Evolutionary conservation across 2,329 filamentous ascomycete species (phyloP), one percentile per base, ranked within the genome.

Genomic region (Didymella arachidicola): DNA sequence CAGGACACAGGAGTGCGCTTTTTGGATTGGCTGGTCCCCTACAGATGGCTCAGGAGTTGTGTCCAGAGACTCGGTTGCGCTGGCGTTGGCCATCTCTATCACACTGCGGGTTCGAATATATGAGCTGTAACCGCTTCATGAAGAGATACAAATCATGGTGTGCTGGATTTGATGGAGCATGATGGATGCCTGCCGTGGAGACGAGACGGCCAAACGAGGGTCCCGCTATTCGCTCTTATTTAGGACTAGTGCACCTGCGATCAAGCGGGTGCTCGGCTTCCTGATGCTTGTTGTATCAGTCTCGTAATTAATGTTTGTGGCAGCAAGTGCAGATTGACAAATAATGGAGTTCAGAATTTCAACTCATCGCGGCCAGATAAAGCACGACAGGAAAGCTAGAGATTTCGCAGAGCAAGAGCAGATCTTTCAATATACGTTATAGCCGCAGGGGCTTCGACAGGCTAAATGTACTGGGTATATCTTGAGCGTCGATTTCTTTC

Each of bases 1-100:
- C 10, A 74, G 62, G 4, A 75, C 66, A 46, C 74, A 77, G 1
- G 74, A 73, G 47, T 70, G 75, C 41, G 66, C 63, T 45, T 77
- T 76, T 2, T 70, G 66, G 0, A 57, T 49, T 11, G 25, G 44
- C 10, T 58, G 55, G 14, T 44, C 49, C 2, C 7, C n/a, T 1
- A 30, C 26, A 2, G 36, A 39, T 19, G 44, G 30, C 10, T 39
- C 49, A 7, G 44, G 30, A 7, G 55, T 44, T 30, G 39, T 10
- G 10, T 39, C 38, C 5, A 30, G 19, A 16, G 30, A 49, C 2
- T 10, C 34, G 22, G 26, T 45, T 5, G 46, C 27, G 12, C 22
- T 38, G 1, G 43, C 22, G 2, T 8, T 18, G 14, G 42, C 36
- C 54, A 58, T 58, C 4, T 1, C 34, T 6, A 11, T 11, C 7